Evolutionary conservation across 257 asterid genomes (phyloP).

Genomic region (Coffea eugenioides): DNA sequence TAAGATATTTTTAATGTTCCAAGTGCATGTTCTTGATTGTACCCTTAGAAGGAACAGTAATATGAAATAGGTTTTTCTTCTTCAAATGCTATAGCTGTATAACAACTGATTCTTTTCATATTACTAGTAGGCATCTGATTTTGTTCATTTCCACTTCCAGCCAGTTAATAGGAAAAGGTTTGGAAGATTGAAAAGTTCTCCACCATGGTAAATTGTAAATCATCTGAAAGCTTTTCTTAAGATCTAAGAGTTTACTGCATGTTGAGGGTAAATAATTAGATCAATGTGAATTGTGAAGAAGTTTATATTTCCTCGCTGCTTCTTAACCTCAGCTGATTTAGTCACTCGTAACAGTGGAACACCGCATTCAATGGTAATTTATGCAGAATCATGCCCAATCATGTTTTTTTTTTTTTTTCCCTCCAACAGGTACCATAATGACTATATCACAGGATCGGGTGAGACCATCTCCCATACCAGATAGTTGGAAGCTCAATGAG

Average conservation of each 20-base stretch:
- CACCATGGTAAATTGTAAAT: not conserved
- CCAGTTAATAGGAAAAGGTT: not conserved
- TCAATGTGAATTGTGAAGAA: not conserved
- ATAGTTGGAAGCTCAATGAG: constrained; percentile 33
- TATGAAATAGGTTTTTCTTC: no score
- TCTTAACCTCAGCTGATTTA: not conserved
- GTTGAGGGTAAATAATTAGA: not conserved
- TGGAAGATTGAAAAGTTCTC: not conserved
- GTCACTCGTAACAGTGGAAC: not conserved
- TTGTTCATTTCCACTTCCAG: not conserved
- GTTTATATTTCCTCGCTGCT: not conserved
- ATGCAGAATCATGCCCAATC: not conserved
- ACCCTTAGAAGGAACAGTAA: not conserved
- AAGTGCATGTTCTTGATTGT: no score
- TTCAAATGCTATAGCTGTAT: not conserved
- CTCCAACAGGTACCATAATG: constrained; percentile 28
- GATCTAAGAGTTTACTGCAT: not conserved
- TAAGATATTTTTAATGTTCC: no score
- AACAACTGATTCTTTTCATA: not conserved
- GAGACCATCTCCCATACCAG: constrained; percentile 31
- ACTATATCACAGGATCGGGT: constrained; percentile 30
- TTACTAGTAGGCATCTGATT: not conserved
- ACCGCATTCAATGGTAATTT: not conserved
- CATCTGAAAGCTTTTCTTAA: not conserved
- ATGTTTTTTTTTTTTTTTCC: not conserved